Evolutionary conservation across 805 yeast genomes (phyloP).

Genomic region (Cyberlindnera mississippiensis): DNA sequence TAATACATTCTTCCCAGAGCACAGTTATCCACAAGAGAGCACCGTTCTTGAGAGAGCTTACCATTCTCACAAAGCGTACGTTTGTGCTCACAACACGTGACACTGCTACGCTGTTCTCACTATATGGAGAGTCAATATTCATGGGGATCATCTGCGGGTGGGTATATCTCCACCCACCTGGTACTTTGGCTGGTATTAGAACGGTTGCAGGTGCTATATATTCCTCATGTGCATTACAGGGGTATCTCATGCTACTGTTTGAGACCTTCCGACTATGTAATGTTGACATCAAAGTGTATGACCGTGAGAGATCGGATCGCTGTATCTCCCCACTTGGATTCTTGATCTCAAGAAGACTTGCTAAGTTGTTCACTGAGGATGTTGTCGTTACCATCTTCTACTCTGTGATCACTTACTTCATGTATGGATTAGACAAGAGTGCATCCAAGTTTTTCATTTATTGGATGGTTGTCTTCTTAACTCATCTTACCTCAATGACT

Average conservation of each 20-base stretch:
- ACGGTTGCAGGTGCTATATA: conserved; percentile 51
- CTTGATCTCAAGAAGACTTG: conserved; percentile 60
- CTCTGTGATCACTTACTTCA: conserved; percentile 64
- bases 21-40: conserved; percentile 27
- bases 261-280: conserved; percentile 57
- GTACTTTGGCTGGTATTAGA: conserved; percentile 57
- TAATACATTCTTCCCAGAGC: background rate
- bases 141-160: conserved; percentile 53
- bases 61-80: conserved; percentile 38
- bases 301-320: conserved; percentile 69
- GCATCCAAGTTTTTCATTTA: conserved; percentile 52
- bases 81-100: conserved; percentile 42
- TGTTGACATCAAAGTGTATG: conserved; percentile 54
- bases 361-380: conserved; percentile 70
- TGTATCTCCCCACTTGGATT: conserved; percentile 66
- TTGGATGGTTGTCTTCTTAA: conserved; percentile 54
- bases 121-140: conserved; percentile 17
- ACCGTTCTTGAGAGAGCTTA: conserved; percentile 41
- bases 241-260: conserved; percentile 51
- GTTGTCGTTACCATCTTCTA: conserved; percentile 55
- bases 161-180: conserved; percentile 66
- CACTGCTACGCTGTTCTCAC: conserved; percentile 34
- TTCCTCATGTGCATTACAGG: conserved; percentile 49
- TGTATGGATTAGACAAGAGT: conserved; percentile 64
- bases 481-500: conserved; percentile 53